These are phyloP conservation scores for Metarhizium album DNA, from an alignment of 2,329 filamentous ascomycete species.

Conservation along the genomic window DNA sequence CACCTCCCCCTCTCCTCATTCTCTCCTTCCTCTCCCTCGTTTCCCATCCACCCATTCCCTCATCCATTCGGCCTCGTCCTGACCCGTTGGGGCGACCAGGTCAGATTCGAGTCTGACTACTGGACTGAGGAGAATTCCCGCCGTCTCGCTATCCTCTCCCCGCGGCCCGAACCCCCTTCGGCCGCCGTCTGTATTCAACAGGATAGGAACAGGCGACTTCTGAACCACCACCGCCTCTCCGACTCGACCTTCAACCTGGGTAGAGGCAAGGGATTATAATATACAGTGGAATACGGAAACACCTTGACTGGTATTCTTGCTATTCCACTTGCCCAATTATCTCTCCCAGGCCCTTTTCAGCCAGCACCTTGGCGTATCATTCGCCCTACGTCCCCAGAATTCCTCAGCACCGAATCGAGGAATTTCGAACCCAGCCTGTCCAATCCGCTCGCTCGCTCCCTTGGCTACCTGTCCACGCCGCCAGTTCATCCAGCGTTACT, in stretches of 20 bases:
- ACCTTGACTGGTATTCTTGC: constrained; percentile 31
- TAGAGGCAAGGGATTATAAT: constrained; percentile 11
- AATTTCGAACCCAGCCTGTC: constrained; percentile 25
- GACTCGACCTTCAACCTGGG: constrained; percentile 4
- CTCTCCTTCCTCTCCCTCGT: constrained; percentile 27
- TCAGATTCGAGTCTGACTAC: constrained; percentile 19
- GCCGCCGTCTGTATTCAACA: constrained; percentile 15
- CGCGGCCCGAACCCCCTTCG: constrained; percentile 9
- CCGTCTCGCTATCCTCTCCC: constrained; percentile 15
- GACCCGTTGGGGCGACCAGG: constrained; percentile 25
- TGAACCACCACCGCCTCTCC: constrained; percentile 13
- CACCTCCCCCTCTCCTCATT: constrained; percentile 28
- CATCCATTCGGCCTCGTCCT: constrained; percentile 39
- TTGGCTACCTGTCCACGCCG: constrained; percentile 10
- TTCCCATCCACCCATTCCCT: constrained; percentile 44
- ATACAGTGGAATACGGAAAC: constrained; percentile 15
- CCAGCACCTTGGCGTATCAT: constrained; percentile 9
- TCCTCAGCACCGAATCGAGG: constrained; percentile 32
- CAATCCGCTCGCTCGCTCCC: constrained; percentile 20
- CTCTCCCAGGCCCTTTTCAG: constrained; percentile 2
- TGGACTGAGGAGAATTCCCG: constrained; percentile 25
- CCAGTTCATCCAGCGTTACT: constrained; percentile 22
- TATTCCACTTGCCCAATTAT: constrained; percentile 9
- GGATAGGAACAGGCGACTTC: constrained; percentile 18
- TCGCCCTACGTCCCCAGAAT: constrained; percentile 21